These are phyloP conservation scores for Terfezia boudieri DNA, from an alignment of 495 filamentous ascomycete genomes.

Conservation along the genomic window DNA sequence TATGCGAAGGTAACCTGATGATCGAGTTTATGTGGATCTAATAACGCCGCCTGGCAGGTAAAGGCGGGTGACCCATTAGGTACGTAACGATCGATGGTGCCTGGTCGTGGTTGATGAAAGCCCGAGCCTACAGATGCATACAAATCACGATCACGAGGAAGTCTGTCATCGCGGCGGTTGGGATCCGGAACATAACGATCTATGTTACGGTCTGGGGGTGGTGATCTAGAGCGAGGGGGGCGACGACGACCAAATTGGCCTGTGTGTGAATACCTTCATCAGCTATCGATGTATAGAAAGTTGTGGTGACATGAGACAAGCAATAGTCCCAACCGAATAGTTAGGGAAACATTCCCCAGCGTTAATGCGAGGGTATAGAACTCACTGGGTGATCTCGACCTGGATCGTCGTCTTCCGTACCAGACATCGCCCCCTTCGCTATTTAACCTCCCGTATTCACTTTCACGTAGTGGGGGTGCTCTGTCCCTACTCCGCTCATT, in stretches of 20 bases:
- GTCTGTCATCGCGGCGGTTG: constrained; percentile 29
- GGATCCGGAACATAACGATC: constrained; percentile 16
- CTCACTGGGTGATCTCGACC: background rate
- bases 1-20: constrained; percentile 92
- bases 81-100: constrained; percentile 86
- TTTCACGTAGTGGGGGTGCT: background rate
- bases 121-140: constrained; percentile 40
- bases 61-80: constrained; percentile 28
- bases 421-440: constrained; percentile 21
- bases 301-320: too few relatives aligned
- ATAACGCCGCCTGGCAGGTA: constrained; percentile 19
- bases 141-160: constrained; percentile 39
- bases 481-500: background rate
- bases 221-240: constrained; percentile 16
- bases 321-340: too few relatives aligned
- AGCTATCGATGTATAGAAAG: too few relatives aligned
- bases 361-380: background rate
- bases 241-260: constrained; percentile 5
- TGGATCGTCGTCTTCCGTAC: constrained; percentile 8
- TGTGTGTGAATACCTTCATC: too few relatives aligned
- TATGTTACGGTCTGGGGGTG: constrained; percentile 9
- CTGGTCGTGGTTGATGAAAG: constrained; percentile 39
- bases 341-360: too few relatives aligned
- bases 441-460: background rate
- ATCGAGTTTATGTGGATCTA: constrained; percentile 60